Conservation (phyloP, 1,139 yeast species). For the Hansenula sp. region DNA sequence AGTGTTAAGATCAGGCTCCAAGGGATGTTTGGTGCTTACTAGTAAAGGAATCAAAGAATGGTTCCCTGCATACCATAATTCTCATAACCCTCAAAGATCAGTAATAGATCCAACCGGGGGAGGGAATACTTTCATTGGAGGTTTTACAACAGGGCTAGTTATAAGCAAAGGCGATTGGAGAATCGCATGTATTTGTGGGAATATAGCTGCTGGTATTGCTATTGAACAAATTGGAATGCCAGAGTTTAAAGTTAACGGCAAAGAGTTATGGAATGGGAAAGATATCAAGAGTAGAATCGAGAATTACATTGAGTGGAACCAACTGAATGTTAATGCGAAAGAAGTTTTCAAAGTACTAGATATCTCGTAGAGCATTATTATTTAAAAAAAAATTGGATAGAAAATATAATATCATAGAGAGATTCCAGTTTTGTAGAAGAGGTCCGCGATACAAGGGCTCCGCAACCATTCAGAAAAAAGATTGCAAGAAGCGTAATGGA, state of each 20-base stretch:
- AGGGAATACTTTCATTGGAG: conserved; percentile 88
- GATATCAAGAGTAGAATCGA: not conserved
- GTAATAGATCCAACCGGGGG: conserved; percentile 94
- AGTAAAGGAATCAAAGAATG: conserved; percentile 26
- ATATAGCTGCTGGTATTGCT: conserved; percentile 72
- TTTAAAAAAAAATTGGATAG: too few relatives aligned
- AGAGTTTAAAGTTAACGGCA: conserved; percentile 24
- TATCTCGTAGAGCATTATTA: too few relatives aligned
- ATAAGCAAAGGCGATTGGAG: conserved; percentile 46
- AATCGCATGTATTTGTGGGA: conserved; percentile 64
- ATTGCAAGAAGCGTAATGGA: too few relatives aligned
- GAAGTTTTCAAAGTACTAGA: not conserved
- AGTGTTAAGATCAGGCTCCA: conserved; percentile 67
- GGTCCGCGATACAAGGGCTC: too few relatives aligned
- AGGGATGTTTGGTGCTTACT: conserved; percentile 50
- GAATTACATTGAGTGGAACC: conserved; percentile 5
- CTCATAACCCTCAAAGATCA: conserved; percentile 26
- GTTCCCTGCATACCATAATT: conserved; percentile 72
- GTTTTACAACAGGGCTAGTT: conserved; percentile 58
- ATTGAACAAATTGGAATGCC: conserved; percentile 82
- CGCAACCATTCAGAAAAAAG: too few relatives aligned
- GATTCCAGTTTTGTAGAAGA: too few relatives aligned
- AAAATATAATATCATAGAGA: too few relatives aligned
- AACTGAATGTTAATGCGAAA: not conserved
- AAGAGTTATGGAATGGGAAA: conserved; percentile 13